Evolutionary conservation across 2,329 filamentous ascomycete species (phyloP).

Genomic region (Xylariaceae sp.): DNA sequence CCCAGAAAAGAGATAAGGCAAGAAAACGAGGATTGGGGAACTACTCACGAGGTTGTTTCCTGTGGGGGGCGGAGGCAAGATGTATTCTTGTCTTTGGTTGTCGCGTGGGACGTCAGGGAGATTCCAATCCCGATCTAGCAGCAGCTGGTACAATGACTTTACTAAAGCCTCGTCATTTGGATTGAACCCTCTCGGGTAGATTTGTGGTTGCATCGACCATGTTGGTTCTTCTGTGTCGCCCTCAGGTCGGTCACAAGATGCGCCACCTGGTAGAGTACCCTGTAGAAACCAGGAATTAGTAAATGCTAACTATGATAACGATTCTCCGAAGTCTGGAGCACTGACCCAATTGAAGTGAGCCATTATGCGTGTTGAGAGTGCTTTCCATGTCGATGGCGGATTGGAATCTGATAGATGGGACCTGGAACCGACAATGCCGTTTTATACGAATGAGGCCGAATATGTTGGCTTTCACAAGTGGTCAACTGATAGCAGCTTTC

Average conservation of each 20-base stretch:
- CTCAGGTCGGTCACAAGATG: neutral
- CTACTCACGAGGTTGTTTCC: conserved; percentile 2
- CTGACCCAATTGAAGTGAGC: neutral
- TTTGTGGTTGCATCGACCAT: neutral
- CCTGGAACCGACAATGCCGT: neutral
- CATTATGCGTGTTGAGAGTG: neutral
- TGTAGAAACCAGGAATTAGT: neutral
- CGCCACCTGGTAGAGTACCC: neutral
- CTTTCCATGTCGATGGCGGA: neutral
- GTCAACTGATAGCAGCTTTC: neutral
- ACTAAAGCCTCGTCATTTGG: conserved; percentile 6
- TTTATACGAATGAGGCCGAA: neutral
- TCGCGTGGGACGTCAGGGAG: neutral
- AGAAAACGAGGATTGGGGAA: neutral
- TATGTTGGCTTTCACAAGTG: neutral
- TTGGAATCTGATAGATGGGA: neutral
- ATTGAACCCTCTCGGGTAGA: neutral
- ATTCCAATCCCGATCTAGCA: neutral
- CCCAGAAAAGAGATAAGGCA: too few relatives aligned
- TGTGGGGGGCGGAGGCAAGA: neutral
- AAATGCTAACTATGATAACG: neutral
- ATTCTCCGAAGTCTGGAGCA: neutral
- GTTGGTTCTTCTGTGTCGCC: neutral
- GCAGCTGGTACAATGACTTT: conserved; percentile 5
- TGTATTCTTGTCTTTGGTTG: neutral